These are phyloP conservation scores for Mesotaenium endlicherianum DNA, from an alignment of 139 green algal genomes.

Conservation along the genomic window DNA sequence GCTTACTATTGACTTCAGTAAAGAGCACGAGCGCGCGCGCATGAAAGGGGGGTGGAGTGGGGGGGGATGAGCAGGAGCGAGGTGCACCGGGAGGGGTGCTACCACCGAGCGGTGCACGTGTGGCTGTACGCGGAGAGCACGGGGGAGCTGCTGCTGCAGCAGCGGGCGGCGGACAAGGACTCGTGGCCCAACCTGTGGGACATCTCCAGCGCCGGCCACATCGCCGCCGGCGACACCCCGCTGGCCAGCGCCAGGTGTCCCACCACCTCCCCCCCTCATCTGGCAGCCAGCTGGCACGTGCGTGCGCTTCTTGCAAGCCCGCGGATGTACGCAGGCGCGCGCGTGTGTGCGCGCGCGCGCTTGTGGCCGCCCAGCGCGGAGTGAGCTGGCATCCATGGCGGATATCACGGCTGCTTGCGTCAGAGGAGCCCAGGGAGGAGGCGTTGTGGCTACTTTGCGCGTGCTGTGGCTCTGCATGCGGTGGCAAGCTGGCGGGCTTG, in stretches of 20 bases:
- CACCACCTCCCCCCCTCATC: no score
- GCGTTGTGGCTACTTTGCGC: no score
- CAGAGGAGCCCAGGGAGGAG: no score
- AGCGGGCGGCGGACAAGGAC: slow-evolving; percentile 46
- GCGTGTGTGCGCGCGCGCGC: background rate
- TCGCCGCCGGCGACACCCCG: slow-evolving; percentile 38
- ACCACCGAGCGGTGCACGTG: slow-evolving; percentile 43
- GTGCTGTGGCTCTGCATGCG: no score
- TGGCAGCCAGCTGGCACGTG: no score
- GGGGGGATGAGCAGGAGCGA: slow-evolving; percentile 22
- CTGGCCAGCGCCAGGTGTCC: slow-evolving; percentile 31
- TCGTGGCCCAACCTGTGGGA: slow-evolving; percentile 47
- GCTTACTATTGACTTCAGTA: no score
- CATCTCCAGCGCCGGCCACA: slow-evolving; percentile 42
- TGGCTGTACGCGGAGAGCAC: slow-evolving; percentile 40
- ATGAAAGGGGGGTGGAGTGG: no score
- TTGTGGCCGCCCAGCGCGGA: no score
- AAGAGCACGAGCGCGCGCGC: no score
- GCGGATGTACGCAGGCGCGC: background rate
- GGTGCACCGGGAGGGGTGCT: slow-evolving; percentile 43
- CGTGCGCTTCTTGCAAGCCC: background rate
- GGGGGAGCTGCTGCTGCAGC: slow-evolving; percentile 45
- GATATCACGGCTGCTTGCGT: no score
- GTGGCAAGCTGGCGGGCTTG: no score
- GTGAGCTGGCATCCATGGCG: no score